Base-by-base conservation (phyloP, 169 alveolate species). In the Eimeria praecox region DNA sequence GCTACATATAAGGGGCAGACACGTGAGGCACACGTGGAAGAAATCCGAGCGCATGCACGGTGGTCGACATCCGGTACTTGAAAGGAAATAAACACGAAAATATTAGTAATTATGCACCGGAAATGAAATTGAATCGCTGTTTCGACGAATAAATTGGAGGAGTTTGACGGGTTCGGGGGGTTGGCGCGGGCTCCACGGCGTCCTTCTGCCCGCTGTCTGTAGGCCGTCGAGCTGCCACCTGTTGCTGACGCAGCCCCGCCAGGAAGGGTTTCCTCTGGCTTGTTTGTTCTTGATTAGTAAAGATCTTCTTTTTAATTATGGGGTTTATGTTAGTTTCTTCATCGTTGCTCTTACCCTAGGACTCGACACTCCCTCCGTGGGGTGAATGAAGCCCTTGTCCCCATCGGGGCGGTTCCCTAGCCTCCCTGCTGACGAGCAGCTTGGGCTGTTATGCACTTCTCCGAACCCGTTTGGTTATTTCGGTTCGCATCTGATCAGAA, bases 31-130 rank as follows among this genome's bases (percentile, higher is more conserved):
- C 73, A 49, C 69, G 42, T n/a, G 27, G 90, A 82, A 44, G 90
- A 52, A 82, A 82, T 73, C 27, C 69, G 46, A 82, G 90, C 90
- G 90, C 90, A 42, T 82, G 90, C 90, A 46, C 90, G 69, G 44
- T 3, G 86, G 86, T 75, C 86, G 86, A 42, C 86, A 42, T 38
- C 86, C 27, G 86, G 62, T 8, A 3, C 59, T 18, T 75, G 38
- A 27, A 30, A 75, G 49, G n/a, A 10, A 75, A 75, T 40, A 40
- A 42, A 40, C 22, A 22, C 62, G 6, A 75, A 75, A 75, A 75
- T 22, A 27, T 30, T 9, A 22, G 46, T n/a, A 30, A 30, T 33
- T 66, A 5, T 30, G 46, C 6, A 33, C 33, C 78, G 42, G 10
- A 30, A 30, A 30, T 66, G 78, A 10, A 66, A 66, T 30, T n/a